phyloP scores from a whole-genome alignment of 495 filamentous ascomycete species.

The Penicillium alfredii region DNA sequence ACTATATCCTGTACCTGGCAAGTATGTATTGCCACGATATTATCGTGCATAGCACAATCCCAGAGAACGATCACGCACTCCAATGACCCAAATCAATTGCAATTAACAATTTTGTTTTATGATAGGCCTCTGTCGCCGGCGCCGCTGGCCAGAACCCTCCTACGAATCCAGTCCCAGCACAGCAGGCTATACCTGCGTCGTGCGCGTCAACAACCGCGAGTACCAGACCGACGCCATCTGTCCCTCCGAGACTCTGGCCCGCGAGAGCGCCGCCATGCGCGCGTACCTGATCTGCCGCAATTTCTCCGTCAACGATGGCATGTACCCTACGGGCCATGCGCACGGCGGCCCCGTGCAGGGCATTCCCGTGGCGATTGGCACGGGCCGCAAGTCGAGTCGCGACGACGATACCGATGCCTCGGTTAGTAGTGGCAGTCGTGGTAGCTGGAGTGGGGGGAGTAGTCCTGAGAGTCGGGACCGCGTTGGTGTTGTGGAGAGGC shows the following conservation, averaged over 20 bases:
- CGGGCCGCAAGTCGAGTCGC: conserved; percentile 42
- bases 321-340: conserved; percentile 69
- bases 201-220: conserved; percentile 92
- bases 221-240: conserved; percentile 89
- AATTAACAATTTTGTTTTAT: no score
- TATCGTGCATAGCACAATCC: no score
- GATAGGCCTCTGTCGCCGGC: conserved; percentile 90
- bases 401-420: conserved; percentile 43
- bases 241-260: conserved; percentile 72
- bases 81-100: conserved; percentile 7
- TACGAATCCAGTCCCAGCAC: conserved; percentile 68
- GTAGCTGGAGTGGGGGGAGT: conserved; percentile 50
- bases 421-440: conserved; percentile 33
- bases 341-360: conserved; percentile 77
- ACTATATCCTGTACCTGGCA: conserved; percentile 64
- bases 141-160: conserved; percentile 87
- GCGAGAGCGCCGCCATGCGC: conserved; percentile 92
- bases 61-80: background rate
- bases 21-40: conserved; percentile 55
- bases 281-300: conserved; percentile 98
- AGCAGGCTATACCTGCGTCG: conserved; percentile 80
- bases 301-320: conserved; percentile 97
- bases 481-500: conserved; percentile 23
- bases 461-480: conserved; percentile 46
- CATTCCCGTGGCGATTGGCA: conserved; percentile 67